Percentiles rank a stretch among this genome's conserved stretches.
Evolutionary conservation across 495 filamentous ascomycete species (phyloP).

Genomic region (Penicillium paradoxum): DNA sequence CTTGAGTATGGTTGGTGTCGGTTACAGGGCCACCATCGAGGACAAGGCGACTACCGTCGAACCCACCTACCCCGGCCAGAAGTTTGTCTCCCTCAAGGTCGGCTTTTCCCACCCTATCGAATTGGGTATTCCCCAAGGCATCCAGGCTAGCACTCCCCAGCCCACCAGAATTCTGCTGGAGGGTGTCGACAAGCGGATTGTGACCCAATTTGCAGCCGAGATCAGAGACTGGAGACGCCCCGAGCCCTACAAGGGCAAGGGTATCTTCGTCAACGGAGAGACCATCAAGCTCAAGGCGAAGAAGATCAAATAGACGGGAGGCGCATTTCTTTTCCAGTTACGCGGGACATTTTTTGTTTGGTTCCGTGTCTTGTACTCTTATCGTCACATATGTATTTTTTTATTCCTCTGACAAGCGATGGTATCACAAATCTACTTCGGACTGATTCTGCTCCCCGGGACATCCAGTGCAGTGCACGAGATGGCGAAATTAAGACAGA

Average conservation of each 20-base stretch:
- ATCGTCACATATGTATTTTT: conserved; percentile 37
- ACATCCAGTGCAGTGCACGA: conserved; percentile 6
- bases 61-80: conserved; percentile 70
- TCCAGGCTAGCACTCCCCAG: conserved; percentile 83
- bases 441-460: conserved; percentile 12
- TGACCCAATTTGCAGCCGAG: conserved; percentile 85
- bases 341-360: conserved; percentile 22
- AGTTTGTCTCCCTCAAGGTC: conserved; percentile 86
- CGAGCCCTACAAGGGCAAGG: conserved; percentile 99
- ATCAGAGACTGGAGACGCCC: conserved; percentile 85
- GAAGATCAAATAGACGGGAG: conserved; percentile 79
- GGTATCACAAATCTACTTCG: conserved; percentile 30
- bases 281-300: conserved; percentile 96
- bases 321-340: conserved; percentile 19
- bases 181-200: conserved; percentile 73
- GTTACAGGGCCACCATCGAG: conserved; percentile 87
- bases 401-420: conserved; percentile 8
- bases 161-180: conserved; percentile 93
- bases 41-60: conserved; percentile 60
- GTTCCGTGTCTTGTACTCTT: conserved; percentile 36
- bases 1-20: conserved; percentile 89
- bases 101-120: conserved; percentile 96
- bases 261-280: conserved; percentile 95
- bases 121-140: conserved; percentile 71
- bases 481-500: not conserved